A percentile compares a stretch with the other conserved stretches of the same genome.
Conservation (phyloP, 2,329 filamentous ascomycete species). For the Chaetomiaceae sp. region DNA sequence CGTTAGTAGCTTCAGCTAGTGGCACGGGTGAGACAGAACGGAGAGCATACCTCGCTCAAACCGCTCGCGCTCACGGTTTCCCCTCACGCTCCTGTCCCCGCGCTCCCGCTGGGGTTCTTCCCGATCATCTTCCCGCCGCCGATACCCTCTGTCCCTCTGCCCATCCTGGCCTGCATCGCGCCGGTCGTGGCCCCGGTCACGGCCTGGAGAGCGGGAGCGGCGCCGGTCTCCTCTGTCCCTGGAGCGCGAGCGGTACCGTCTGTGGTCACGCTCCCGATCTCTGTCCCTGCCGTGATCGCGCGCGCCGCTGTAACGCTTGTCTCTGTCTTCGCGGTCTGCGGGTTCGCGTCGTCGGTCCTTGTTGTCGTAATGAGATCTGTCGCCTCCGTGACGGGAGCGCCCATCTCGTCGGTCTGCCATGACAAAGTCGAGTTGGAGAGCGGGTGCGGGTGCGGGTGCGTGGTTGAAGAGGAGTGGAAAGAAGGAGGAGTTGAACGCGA, state of each 20-base stretch:
- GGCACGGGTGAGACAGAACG: too few species aligned
- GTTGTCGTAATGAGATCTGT: conserved; percentile 15
- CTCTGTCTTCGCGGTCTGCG: conserved; percentile 10
- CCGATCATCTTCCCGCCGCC: conserved; percentile 7
- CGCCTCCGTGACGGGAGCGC: conserved; percentile 16
- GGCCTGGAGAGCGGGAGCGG: conserved; percentile 21
- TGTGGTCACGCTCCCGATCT: conserved; percentile 19
- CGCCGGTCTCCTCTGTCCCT: conserved; percentile 14
- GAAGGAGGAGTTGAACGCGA: not conserved
- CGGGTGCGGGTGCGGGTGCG: not conserved
- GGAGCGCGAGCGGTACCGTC: conserved; percentile 17
- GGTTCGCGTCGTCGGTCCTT: conserved; percentile 17
- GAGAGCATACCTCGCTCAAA: conserved; percentile 1
- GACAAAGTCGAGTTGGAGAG: too few species aligned
- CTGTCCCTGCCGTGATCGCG: conserved; percentile 26
- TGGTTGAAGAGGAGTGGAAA: not conserved
- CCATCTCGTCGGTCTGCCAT: conserved; percentile 21
- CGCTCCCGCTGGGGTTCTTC: conserved; percentile 7
- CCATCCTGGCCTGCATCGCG: conserved; percentile 11
- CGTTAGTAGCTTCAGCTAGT: not conserved
- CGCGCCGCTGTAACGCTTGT: not conserved
- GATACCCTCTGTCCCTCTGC: not conserved
- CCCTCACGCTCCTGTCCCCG: conserved; percentile 13
- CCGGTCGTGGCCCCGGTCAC: conserved; percentile 23
- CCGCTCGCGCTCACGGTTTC: not conserved